These are phyloP conservation scores for Trichosporon faecale DNA, from an alignment of 1,284 basidiomycete species.

Conservation along the genomic window DNA sequence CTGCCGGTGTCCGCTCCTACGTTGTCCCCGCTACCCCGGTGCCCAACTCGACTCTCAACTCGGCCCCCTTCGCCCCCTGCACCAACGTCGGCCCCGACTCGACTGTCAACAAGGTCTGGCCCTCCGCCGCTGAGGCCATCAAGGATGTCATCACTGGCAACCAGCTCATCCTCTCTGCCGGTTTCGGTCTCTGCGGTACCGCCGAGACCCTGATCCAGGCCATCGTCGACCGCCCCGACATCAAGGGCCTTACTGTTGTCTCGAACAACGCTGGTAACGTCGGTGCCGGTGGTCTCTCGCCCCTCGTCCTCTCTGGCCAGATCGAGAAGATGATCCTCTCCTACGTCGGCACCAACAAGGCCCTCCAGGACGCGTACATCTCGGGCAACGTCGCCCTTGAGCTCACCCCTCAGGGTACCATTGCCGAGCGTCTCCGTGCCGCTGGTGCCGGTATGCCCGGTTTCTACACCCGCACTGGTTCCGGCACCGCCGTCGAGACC, in stretches of 20 bases:
- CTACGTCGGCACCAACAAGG: constrained; percentile 67
- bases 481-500: constrained; percentile 72
- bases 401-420: constrained; percentile 85
- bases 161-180: constrained; percentile 73
- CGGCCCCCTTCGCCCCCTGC: constrained; percentile 19
- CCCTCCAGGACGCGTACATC: constrained; percentile 64
- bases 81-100: constrained; percentile 35
- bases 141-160: constrained; percentile 71
- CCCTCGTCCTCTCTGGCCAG: constrained; percentile 67
- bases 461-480: constrained; percentile 92
- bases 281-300: constrained; percentile 72
- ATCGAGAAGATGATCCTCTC: constrained; percentile 81
- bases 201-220: constrained; percentile 81
- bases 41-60: constrained; percentile 23
- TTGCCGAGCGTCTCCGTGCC: constrained; percentile 85
- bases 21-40: constrained; percentile 20
- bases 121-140: constrained; percentile 73
- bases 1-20: constrained; percentile 18
- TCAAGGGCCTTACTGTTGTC: constrained; percentile 71
- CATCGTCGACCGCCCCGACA: constrained; percentile 67
- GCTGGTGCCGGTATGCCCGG: constrained; percentile 94
- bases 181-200: constrained; percentile 52
- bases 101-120: constrained; percentile 64
- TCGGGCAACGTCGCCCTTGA: constrained; percentile 77
- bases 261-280: constrained; percentile 83